Percentiles rank a stretch among this genome's conserved stretches.
Conservation (phyloP, 2,329 filamentous ascomycete species). For the Monosporascus ibericus region DNA sequence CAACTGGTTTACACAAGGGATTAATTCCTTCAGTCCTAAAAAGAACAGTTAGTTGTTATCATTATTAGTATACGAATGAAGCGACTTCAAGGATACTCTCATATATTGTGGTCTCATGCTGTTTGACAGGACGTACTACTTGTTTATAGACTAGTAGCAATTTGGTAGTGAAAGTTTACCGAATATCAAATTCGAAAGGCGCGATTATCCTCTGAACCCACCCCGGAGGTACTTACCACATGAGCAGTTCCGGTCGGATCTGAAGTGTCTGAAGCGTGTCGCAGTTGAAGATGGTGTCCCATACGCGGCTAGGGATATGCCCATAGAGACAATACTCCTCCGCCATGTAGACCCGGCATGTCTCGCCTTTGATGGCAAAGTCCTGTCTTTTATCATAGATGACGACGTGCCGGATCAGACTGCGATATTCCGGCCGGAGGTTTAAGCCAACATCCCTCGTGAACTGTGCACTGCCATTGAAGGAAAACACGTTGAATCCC, state of each 20-base stretch:
- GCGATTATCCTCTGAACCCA: no score
- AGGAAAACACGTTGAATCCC: background rate
- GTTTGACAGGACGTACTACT: no score
- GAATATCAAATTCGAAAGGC: no score
- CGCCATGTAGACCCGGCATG: background rate
- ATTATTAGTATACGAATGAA: no score
- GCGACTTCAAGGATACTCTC: no score
- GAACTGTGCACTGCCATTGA: background rate
- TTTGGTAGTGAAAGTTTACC: no score
- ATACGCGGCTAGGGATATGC: background rate
- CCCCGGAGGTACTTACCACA: background rate
- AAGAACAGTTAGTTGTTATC: no score
- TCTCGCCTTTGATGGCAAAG: background rate
- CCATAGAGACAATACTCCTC: background rate
- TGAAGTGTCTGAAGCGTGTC: background rate
- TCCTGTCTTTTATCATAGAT: background rate
- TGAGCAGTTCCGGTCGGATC: background rate
- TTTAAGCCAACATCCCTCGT: background rate
- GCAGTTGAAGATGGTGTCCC: background rate
- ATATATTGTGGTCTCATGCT: no score
- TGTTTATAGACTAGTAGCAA: no score
- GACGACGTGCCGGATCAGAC: background rate
- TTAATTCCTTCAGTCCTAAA: no score
- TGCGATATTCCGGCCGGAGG: background rate
- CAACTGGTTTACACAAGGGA: no score